Percentiles rank a stretch among this genome's conserved stretches.
Evolutionary conservation across 306 rosid species (phyloP).

Genomic region (Myrica gale): DNA sequence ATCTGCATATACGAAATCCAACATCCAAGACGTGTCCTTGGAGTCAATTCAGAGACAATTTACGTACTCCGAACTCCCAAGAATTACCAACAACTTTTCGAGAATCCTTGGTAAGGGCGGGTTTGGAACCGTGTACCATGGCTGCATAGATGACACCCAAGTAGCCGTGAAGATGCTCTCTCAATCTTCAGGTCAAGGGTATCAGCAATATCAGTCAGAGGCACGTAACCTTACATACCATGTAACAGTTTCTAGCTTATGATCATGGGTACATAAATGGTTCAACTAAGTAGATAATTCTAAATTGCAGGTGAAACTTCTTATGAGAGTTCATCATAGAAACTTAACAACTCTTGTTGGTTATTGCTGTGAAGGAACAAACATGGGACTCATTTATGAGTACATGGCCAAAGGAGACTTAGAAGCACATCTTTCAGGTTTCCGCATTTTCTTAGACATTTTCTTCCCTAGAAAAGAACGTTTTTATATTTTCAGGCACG

Average conservation of each 20-base stretch:
- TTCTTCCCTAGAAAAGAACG: too few species aligned
- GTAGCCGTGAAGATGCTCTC: conserved; percentile 63
- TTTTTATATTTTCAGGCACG: too few species aligned
- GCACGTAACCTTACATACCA: conserved; percentile 25
- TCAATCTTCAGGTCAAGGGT: conserved; percentile 39
- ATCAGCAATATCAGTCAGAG: conserved; percentile 53
- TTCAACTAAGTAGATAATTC: too few species aligned
- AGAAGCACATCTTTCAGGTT: conserved; percentile 25
- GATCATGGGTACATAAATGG: too few species aligned
- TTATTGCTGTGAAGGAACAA: conserved; percentile 31
- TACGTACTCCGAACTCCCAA: conserved; percentile 36
- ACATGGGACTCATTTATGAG: conserved; percentile 39
- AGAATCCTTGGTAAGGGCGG: conserved; percentile 49
- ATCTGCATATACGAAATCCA: conserved; percentile 2
- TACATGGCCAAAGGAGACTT: conserved; percentile 40
- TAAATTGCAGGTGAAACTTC: conserved; percentile 24
- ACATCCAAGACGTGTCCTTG: neutral
- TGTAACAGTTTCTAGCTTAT: conserved; percentile 39
- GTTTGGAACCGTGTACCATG: conserved; percentile 51
- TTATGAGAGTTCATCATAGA: conserved; percentile 38
- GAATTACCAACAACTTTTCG: conserved; percentile 46
- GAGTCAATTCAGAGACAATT: conserved; percentile 33
- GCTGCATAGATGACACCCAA: conserved; percentile 35
- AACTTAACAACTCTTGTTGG: conserved; percentile 34
- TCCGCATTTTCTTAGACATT: too few species aligned